phyloP scores from a whole-genome alignment of 345 rosid genomes.

The Aegle marmelos region DNA sequence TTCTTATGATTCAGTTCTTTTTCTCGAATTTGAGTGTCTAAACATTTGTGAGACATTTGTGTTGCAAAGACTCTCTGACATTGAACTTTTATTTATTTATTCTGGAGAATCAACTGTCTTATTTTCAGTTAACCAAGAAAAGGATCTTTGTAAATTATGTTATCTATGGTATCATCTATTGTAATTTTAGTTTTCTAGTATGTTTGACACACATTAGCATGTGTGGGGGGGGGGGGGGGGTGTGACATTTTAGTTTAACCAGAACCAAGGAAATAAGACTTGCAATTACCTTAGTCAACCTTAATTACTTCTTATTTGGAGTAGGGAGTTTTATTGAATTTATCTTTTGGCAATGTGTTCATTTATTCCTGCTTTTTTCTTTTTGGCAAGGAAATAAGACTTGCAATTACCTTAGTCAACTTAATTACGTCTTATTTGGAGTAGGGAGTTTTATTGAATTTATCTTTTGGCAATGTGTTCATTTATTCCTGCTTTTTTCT shows the following conservation, averaged over 20 bases:
- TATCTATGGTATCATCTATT: neutral
- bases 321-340: neutral
- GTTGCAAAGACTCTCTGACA: neutral
- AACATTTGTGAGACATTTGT: neutral
- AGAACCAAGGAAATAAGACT: neutral
- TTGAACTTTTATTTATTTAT: neutral
- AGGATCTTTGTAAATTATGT: neutral
- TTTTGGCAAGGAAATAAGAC: neutral
- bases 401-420: neutral
- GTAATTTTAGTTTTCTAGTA: neutral
- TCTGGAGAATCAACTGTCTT: neutral
- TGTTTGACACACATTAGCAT: neutral
- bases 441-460: neutral
- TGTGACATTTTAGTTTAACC: neutral
- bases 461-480: neutral
- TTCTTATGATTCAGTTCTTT: neutral
- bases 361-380: neutral
- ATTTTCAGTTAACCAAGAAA: neutral
- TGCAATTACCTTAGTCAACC: neutral
- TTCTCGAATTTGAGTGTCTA: neutral
- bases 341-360: neutral
- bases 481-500: neutral
- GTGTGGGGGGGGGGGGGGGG: fast-evolving
- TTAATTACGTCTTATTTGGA: neutral
- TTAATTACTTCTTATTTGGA: neutral